Evolutionary conservation across 305 asterid genomes (phyloP), one percentile per base, ranked within the genome.

Genomic region (Vinca major): DNA sequence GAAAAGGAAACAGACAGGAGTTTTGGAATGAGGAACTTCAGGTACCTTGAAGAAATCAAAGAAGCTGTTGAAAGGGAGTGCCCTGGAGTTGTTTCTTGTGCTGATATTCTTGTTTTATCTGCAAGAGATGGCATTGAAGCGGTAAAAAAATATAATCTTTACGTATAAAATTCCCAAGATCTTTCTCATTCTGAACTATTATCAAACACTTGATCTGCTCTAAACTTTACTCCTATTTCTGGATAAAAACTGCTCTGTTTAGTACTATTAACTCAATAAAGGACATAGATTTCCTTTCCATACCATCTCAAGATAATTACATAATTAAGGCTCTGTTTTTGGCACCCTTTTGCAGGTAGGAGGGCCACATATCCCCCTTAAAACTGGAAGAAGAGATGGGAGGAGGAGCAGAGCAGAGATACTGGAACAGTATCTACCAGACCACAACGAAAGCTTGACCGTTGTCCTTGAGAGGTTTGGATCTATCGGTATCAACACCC

Each of bases 11-110:
- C 91, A 0, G 98, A 90, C 71, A 80, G 98, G 82, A 92, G 98
- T 82, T 92, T 92, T 40, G 98, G 98, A 5, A 89, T 92, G 96
- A 85, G 97, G 82, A 92, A 92, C 70, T 92, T 92, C 66, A 83
- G 98, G 76, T 92, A 92, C 82, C 80, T 92, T 43, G 98, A 92
- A 67, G 81, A 79, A 7, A 90, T 92, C 49, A 92, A 92, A 58
- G 98, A 90, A 48, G 97, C 98, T 70, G 53, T 92, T 10, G 98
- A 92, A 80, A 84, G 98, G 73, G 98, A 92, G 77, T 92, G 98
- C 63, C 96, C 98, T 5, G 98, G 96, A 8, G 96, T 92, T 51
- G 97, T 92, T 57, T 90, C 97, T 8, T 92, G 98, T 82, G 78
- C 98, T 3, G 98, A 92, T 65, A 88, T 92, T 68, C 94, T 90